Base-by-base conservation (phyloP, 495 filamentous ascomycete genomes). In the Aspergillus sclerotiicarbonarius region DNA sequence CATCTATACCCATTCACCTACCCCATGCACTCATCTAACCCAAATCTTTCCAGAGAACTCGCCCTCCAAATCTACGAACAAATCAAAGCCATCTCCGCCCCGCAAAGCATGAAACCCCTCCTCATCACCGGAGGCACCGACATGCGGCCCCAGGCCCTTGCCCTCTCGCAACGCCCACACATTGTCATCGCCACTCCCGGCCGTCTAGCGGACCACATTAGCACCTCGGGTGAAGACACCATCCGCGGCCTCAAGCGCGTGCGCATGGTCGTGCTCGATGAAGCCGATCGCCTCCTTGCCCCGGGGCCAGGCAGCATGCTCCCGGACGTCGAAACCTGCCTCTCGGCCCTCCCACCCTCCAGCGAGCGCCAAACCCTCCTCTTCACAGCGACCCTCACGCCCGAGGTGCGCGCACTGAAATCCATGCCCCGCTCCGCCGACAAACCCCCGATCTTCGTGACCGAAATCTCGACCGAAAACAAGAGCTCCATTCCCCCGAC, bases 61-160 rank as follows among this genome's bases (percentile, higher is more conserved):
- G 94, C 95, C 12, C 81, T 98, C 18, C 94, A 99, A 66, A 97
- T 98, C 52, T 91, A 85, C 65, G 94, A 99, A 72, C 94, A 99
- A 69, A 84, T 97, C 74, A 90, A 89, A 62, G 93, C 93, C 18
- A 90, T 99, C 56, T 90, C 89, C 0, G 84, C 90, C 0, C 87
- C 90, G 0, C 90, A 96, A 65, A 85, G 83, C 49, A 83, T 98
- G 53, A 96, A 96, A 70, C 83, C 88, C 12, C 76, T 90, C 59
- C 83, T 99, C 29, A 81, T 99, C 44, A 96, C 90, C 15, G 94
- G 94, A 41, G 94, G 94, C 41, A 84, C 86, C 15, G 95, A 98
- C 71, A 96, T 96, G 92, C 85, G 91, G 29, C 72, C 83, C 15
- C 94, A 98, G 74, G 95, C 94, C 21, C 82, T 95, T 52, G 86